These are phyloP conservation scores for Mycena venus DNA, from an alignment of 768 basidiomycete species.

Conservation along the genomic window DNA sequence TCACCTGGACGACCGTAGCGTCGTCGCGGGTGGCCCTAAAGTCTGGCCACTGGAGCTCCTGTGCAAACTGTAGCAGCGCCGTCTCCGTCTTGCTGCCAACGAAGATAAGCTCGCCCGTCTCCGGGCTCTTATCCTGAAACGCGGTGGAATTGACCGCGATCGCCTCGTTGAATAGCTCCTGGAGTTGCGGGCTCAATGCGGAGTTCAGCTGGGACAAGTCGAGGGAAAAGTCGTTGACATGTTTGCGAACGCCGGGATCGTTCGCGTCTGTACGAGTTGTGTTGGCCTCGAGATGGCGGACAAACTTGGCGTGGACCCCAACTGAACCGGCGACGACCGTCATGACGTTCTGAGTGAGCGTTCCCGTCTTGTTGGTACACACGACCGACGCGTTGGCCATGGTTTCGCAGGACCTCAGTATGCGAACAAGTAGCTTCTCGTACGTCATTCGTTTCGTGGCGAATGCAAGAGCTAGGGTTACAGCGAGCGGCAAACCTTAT, in stretches of 20 bases:
- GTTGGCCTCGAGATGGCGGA: slow-evolving; percentile 81
- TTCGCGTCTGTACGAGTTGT: slow-evolving; percentile 82
- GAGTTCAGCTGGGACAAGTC: slow-evolving; percentile 80
- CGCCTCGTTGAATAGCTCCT: slow-evolving; percentile 82
- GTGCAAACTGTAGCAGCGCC: slow-evolving; percentile 88
- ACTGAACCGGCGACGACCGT: slow-evolving; percentile 95
- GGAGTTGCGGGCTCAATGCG: slow-evolving; percentile 71
- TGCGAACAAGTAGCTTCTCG: slow-evolving; percentile 94
- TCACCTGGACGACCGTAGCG: slow-evolving; percentile 81
- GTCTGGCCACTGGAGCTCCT: slow-evolving; percentile 81
- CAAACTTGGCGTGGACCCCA: slow-evolving; percentile 96
- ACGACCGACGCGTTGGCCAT: slow-evolving; percentile 99
- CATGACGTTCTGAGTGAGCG: slow-evolving; percentile 96
- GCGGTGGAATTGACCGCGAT: slow-evolving; percentile 97
- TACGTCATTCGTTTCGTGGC: slow-evolving; percentile 99
- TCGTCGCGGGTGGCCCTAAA: slow-evolving; percentile 77
- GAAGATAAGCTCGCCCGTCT: slow-evolving; percentile 73
- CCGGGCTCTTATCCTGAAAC: slow-evolving; percentile 84
- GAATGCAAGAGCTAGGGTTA: slow-evolving; percentile 96
- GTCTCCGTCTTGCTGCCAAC: slow-evolving; percentile 97
- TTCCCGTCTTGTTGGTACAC: slow-evolving; percentile 97
- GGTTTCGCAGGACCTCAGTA: slow-evolving; percentile 96
- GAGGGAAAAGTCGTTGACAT: slow-evolving; percentile 86
- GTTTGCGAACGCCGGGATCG: slow-evolving; percentile 57
- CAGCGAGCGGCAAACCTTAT: slow-evolving; percentile 91